phyloP scores from a whole-genome alignment of 2,329 filamentous ascomycete genomes.

The Lasiodiplodia gonubiensis region DNA sequence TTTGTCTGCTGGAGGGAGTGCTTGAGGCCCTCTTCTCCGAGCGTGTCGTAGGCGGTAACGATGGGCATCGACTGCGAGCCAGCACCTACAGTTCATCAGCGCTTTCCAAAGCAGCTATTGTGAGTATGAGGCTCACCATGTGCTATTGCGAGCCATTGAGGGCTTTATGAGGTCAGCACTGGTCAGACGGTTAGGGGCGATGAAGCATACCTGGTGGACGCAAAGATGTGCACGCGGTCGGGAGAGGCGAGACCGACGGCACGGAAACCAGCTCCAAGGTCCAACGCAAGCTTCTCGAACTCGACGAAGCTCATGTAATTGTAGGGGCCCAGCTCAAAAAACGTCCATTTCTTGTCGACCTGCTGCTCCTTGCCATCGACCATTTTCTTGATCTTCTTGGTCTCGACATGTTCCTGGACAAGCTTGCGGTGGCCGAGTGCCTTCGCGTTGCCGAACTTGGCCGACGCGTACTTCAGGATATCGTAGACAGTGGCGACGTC shows the following conservation, averaged over 20 bases:
- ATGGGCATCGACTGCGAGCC: constrained; percentile 87
- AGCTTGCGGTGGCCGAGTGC: constrained; percentile 71
- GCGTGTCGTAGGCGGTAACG: constrained; percentile 93
- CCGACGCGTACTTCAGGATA: constrained; percentile 72
- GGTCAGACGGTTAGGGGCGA: constrained; percentile 17
- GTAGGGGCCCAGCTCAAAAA: constrained; percentile 82
- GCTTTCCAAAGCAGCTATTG: neutral
- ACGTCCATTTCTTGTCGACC: constrained; percentile 90
- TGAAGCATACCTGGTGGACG: constrained; percentile 67
- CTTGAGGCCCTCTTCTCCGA: constrained; percentile 81
- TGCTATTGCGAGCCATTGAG: constrained; percentile 83
- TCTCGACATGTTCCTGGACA: constrained; percentile 78
- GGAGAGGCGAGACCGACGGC: constrained; percentile 72
- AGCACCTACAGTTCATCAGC: constrained; percentile 53
- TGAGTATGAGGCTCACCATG: constrained; percentile 59
- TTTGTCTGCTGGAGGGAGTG: constrained; percentile 85
- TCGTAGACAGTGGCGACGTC: constrained; percentile 80
- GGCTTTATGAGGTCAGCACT: constrained; percentile 52
- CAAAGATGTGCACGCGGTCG: constrained; percentile 80
- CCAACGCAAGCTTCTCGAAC: constrained; percentile 72
- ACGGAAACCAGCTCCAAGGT: constrained; percentile 74
- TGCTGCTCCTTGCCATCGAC: constrained; percentile 79
- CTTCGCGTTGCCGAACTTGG: constrained; percentile 59
- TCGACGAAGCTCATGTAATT: constrained; percentile 78
- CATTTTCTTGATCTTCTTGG: constrained; percentile 87